Conservation (phyloP, 2,329 filamentous ascomycete species). For the Colletotrichum euphorbiae region DNA sequence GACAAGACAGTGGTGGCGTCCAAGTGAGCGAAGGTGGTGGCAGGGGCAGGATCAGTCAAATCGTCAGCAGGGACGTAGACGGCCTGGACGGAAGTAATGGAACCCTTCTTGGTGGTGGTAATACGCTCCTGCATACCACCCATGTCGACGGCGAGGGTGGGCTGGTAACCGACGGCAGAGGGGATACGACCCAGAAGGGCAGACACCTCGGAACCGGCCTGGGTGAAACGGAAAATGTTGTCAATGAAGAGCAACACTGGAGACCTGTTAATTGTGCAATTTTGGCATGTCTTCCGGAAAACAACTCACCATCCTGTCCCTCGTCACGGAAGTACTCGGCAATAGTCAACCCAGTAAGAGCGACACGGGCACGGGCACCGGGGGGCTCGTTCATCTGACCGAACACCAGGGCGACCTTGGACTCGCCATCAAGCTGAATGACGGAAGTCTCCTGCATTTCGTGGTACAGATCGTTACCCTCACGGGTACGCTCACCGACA, state of each 20-base stretch:
- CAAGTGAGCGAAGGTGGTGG: slow-evolving; percentile 99
- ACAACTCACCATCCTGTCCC: slow-evolving; percentile 83
- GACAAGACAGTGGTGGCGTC: slow-evolving; percentile 99
- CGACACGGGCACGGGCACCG: slow-evolving; percentile 99
- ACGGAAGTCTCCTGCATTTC: slow-evolving; percentile 99
- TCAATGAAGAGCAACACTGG: slow-evolving; percentile 98
- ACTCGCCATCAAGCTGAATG: slow-evolving; percentile 99
- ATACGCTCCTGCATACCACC: slow-evolving; percentile 99
- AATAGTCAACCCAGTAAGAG: slow-evolving; percentile 87
- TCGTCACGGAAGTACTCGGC: slow-evolving; percentile 85
- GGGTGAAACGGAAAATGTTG: slow-evolving; percentile 99
- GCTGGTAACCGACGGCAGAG: slow-evolving; percentile 99
- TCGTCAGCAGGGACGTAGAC: slow-evolving; percentile 99
- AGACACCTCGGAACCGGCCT: slow-evolving; percentile 99
- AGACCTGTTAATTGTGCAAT: slow-evolving; percentile 44
- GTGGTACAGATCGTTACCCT: slow-evolving; percentile 99
- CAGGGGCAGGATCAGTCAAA: slow-evolving; percentile 99
- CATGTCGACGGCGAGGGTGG: slow-evolving; percentile 98
- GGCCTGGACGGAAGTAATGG: slow-evolving; percentile 99
- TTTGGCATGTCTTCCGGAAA: neutral
- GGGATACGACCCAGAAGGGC: slow-evolving; percentile 99
- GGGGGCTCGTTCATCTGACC: slow-evolving; percentile 99
- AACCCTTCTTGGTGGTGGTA: slow-evolving; percentile 99
- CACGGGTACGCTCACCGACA: slow-evolving; percentile 99
- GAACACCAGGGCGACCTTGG: slow-evolving; percentile 99